Evolutionary conservation across 1,284 basidiomycete genomes (phyloP).

Genomic region (Gastroboletus turbinatus): DNA sequence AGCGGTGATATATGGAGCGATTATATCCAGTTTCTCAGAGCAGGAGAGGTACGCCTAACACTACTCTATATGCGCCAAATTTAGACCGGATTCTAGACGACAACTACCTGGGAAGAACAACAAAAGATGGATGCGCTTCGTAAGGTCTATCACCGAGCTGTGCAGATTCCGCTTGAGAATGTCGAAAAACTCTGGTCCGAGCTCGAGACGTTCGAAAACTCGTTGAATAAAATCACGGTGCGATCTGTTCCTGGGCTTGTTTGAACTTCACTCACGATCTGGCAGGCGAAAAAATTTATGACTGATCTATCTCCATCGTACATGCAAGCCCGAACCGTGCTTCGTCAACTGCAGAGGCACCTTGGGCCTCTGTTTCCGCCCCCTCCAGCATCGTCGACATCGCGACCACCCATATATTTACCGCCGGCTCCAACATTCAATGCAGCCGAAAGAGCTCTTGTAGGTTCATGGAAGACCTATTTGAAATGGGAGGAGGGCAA

Average conservation of each 20-base stretch:
- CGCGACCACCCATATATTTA: slow-evolving; percentile 54
- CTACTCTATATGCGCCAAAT: slow-evolving; percentile 5
- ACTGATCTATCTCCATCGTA: slow-evolving; percentile 81
- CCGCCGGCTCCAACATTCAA: slow-evolving; percentile 78
- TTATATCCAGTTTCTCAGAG: slow-evolving; percentile 83
- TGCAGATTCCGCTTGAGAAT: slow-evolving; percentile 92
- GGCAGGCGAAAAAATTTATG: slow-evolving; percentile 89
- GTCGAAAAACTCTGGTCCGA: slow-evolving; percentile 95
- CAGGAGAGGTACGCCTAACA: slow-evolving; percentile 60
- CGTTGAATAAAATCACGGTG: slow-evolving; percentile 86
- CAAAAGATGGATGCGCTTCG: slow-evolving; percentile 94
- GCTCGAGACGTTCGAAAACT: slow-evolving; percentile 91
- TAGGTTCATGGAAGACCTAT: slow-evolving; percentile 88
- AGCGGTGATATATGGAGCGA: slow-evolving; percentile 75
- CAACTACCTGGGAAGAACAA: slow-evolving; percentile 91
- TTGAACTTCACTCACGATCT: slow-evolving; percentile 9
- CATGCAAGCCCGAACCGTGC: slow-evolving; percentile 91
- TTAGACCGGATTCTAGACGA: slow-evolving; percentile 43
- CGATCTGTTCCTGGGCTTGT: slow-evolving; percentile 16
- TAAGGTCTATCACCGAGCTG: slow-evolving; percentile 90
- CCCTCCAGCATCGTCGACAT: slow-evolving; percentile 40
- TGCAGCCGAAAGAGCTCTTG: slow-evolving; percentile 68
- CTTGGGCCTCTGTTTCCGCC: slow-evolving; percentile 63
- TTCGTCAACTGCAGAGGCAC: slow-evolving; percentile 82
- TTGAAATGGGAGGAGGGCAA: slow-evolving; percentile 96